phyloP scores from a whole-genome alignment of 352 stramenopile species.

The Blastocystis hominis region DNA sequence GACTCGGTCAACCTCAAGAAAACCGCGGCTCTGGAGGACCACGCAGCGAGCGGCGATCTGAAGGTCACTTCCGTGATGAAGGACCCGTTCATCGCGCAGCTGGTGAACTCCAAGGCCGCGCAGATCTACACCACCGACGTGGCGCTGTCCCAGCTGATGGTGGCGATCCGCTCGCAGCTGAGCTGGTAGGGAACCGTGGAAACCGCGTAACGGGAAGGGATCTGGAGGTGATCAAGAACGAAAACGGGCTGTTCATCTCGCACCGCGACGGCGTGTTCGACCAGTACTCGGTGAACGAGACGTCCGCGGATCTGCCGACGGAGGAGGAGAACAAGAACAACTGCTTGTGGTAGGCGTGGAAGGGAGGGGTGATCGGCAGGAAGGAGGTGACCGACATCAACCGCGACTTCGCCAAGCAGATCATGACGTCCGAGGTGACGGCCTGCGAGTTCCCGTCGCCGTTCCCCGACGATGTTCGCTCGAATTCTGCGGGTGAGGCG shows the following conservation, averaged over 20 bases:
- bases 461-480: neutral
- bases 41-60: slow-evolving; percentile 77
- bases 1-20: slow-evolving; percentile 80
- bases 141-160: slow-evolving; percentile 89
- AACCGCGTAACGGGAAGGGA: neutral
- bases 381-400: neutral
- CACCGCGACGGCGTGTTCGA: slow-evolving; percentile 75
- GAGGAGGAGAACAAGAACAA: slow-evolving; percentile 65
- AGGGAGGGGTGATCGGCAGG: neutral
- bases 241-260: slow-evolving; percentile 77
- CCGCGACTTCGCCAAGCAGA: slow-evolving; percentile 11
- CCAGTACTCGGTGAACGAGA: slow-evolving; percentile 75
- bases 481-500: neutral
- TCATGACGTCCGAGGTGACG: neutral
- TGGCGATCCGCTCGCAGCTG: slow-evolving; percentile 82
- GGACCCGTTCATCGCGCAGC: slow-evolving; percentile 83
- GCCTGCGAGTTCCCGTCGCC: neutral
- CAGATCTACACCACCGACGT: slow-evolving; percentile 90
- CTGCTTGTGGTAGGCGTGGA: neutral
- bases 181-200: slow-evolving; percentile 71
- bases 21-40: slow-evolving; percentile 67
- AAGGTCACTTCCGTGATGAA: slow-evolving; percentile 88
- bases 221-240: slow-evolving; percentile 9
- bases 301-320: slow-evolving; percentile 68
- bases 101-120: slow-evolving; percentile 75